These are phyloP conservation scores for Zygoascus sp. DNA, from an alignment of 1,139 yeast species.

Conservation along the genomic window DNA sequence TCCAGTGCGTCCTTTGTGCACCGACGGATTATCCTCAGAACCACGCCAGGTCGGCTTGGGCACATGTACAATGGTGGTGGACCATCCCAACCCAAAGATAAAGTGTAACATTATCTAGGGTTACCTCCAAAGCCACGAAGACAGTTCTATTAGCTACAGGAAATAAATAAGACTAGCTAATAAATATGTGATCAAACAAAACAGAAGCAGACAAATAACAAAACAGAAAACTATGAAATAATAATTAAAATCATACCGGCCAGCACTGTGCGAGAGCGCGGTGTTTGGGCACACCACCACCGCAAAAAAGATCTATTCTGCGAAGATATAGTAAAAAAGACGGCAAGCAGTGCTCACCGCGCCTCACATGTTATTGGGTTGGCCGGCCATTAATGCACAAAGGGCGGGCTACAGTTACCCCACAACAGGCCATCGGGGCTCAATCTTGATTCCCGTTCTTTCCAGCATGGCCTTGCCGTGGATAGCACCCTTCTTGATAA, in stretches of 20 bases:
- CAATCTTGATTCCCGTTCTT: constrained; percentile 7
- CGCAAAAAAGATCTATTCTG: constrained; percentile 7
- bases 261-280: not conserved
- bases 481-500: constrained; percentile 25
- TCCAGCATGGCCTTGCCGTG: constrained; percentile 21
- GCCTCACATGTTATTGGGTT: not conserved
- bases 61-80: no score
- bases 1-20: no score
- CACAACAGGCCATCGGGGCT: constrained; percentile 10
- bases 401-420: no score
- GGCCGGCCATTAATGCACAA: not conserved
- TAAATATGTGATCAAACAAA: not conserved
- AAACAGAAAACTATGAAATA: not conserved
- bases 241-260: not conserved
- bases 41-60: no score
- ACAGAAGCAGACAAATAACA: not conserved
- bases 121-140: no score
- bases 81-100: not conserved
- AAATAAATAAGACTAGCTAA: no score
- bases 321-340: constrained; percentile 4
- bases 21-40: no score
- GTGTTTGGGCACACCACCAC: not conserved
- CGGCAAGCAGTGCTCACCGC: not conserved
- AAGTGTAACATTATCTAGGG: no score
- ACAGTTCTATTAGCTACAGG: not conserved